Evolutionary conservation across 176 grass and related monocot genomes (phyloP).

Genomic region (maize (Zea mays)): DNA sequence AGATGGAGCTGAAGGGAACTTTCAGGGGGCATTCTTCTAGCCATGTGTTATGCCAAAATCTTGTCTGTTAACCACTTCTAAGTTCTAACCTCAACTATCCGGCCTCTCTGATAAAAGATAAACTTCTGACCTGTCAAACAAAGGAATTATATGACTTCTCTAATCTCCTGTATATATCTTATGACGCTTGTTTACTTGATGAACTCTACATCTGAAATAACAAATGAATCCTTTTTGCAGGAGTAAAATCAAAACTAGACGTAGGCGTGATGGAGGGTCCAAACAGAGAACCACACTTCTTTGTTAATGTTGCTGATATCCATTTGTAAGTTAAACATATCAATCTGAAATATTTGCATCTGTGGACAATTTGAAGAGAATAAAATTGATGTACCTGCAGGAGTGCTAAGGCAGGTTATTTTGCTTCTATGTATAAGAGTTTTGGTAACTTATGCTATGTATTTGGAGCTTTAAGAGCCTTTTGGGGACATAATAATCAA

Average conservation of each 20-base stretch:
- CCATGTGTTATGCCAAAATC: too few relatives aligned
- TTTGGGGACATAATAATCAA: slow-evolving; percentile 70
- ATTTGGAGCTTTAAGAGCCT: slow-evolving; percentile 81
- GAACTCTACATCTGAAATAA: slow-evolving; percentile 31
- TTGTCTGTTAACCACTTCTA: too few relatives aligned
- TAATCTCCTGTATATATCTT: not conserved
- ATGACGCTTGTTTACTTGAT: not conserved
- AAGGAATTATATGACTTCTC: not conserved
- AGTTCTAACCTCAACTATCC: too few relatives aligned
- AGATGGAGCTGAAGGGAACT: too few relatives aligned
- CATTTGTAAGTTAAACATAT: slow-evolving; percentile 73
- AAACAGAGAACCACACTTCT: slow-evolving; percentile 68
- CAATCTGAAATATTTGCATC: slow-evolving; percentile 19
- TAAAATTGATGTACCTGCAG: slow-evolving; percentile 39
- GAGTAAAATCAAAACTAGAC: slow-evolving; percentile 86
- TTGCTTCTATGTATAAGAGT: slow-evolving; percentile 82
- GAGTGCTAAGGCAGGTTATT: slow-evolving; percentile 98
- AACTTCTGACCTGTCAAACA: too few relatives aligned
- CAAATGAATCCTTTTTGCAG: slow-evolving; percentile 43
- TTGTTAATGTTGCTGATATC: slow-evolving; percentile 93
- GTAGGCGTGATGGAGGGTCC: slow-evolving; percentile 67
- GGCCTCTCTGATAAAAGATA: too few relatives aligned
- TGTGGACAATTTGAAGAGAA: slow-evolving; percentile 28
- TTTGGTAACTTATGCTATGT: slow-evolving; percentile 97
- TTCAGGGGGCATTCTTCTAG: too few relatives aligned